A percentile compares a stretch with the other conserved stretches of the same genome.
Evolutionary conservation across 495 filamentous ascomycete species (phyloP).

Genomic region (Penicillium pulvis): DNA sequence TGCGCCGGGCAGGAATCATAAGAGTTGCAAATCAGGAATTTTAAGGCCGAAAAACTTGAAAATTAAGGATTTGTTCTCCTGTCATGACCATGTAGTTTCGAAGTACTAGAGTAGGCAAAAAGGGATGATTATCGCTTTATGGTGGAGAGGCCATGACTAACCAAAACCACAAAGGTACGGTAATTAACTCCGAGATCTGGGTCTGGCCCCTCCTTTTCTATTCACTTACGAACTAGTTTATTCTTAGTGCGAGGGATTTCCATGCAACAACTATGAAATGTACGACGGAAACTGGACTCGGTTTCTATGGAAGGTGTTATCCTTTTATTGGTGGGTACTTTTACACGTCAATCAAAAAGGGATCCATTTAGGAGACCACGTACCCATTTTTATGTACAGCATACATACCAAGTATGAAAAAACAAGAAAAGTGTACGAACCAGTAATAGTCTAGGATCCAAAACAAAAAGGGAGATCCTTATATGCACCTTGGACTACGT

Average conservation of each 20-base stretch:
- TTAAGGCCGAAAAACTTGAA: neutral
- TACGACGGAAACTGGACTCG: neutral
- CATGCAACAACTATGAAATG: neutral
- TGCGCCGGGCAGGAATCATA: neutral
- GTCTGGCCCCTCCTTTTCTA: neutral
- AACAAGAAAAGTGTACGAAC: neutral
- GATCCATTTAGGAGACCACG: too few relatives aligned
- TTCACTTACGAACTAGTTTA: neutral
- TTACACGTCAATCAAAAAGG: too few relatives aligned
- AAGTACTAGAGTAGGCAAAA: neutral
- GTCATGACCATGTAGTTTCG: neutral
- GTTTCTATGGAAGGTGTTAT: neutral
- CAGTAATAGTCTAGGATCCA: neutral
- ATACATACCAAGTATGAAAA: neutral
- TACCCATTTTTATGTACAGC: too few relatives aligned
- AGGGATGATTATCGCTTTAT: neutral
- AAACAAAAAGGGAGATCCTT: neutral
- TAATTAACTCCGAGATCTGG: neutral
- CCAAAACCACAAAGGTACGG: conserved; percentile 6
- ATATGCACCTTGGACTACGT: neutral
- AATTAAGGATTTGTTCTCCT: neutral
- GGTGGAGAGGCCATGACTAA: conserved; percentile 15
- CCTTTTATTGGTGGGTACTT: too few relatives aligned
- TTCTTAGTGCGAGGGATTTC: neutral
- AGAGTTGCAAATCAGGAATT: neutral